Base-by-base conservation (phyloP, 2,329 filamentous ascomycete species). In the Coleophoma crateriformis region DNA sequence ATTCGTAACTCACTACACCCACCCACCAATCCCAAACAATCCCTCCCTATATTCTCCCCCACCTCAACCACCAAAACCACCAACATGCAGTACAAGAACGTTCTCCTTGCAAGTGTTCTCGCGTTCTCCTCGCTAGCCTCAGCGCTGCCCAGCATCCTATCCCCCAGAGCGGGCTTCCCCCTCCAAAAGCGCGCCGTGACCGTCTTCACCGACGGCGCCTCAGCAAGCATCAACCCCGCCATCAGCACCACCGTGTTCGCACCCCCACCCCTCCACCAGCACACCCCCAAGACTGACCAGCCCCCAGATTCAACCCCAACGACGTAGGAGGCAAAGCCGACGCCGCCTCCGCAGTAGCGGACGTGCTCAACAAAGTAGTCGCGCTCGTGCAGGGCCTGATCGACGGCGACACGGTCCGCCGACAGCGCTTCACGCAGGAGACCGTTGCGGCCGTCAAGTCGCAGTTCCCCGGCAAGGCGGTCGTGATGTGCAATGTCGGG, bases 341-440 rank as follows among this genome's bases (percentile, higher is more conserved):
- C 44, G 52, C 48, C 3, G 46, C 39, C 2, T 45, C 46, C 12
- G 46, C 48, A 10, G 50, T 52, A 6, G 48, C 45, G 3, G 46
- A 50, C 22, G 43, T 54, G 12, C 43, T 54, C 47, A 46, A 48
- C 42, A 52, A 56, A 45, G 52, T 50, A 7, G 50, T 52, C 4
- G n/a, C 45, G 35, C 40, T 54, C 2, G 20, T 54, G 15, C 52
- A 54, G 37, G 51, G 51, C 8, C 47, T 56, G 11, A 27, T 56
- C 14, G 54, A 55, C 20, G 46, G n/a, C 4, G 51, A 56, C 38
- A 49, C 46, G 40, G 37, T 38, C 46, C 51, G 49, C 20, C 54
- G 54, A 10, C 50, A 50, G 45, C 43, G 49, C n/a, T 54, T 56
- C 50, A 56, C 54, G 3, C 49, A 56, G 44, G 51, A 54, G n/a